These are phyloP conservation scores for Alectoria sarmentosa DNA, from an alignment of 495 filamentous ascomycete genomes.

Conservation along the genomic window DNA sequence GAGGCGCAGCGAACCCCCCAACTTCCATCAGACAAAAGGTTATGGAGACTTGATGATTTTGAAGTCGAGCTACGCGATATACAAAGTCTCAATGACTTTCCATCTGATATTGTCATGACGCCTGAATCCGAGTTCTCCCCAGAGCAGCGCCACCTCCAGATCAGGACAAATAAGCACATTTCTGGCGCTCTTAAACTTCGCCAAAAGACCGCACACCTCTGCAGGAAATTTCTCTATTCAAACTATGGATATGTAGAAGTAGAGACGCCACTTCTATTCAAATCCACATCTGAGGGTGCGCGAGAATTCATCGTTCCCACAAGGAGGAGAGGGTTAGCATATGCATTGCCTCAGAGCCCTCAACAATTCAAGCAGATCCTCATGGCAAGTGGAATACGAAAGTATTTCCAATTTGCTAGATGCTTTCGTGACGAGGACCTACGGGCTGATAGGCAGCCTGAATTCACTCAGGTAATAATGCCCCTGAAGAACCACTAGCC, in stretches of 20 bases:
- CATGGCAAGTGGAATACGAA: slow-evolving; percentile 77
- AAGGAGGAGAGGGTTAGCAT: slow-evolving; percentile 62
- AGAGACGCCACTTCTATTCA: slow-evolving; percentile 92
- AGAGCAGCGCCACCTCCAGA: slow-evolving; percentile 73
- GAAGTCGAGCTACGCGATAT: slow-evolving; percentile 62
- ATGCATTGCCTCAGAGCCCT: slow-evolving; percentile 91
- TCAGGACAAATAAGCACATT: slow-evolving; percentile 61
- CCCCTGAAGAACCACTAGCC: not conserved
- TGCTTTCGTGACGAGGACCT: slow-evolving; percentile 97
- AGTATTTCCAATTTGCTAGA: slow-evolving; percentile 86
- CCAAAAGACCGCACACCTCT: slow-evolving; percentile 40
- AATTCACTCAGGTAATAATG: slow-evolving; percentile 78
- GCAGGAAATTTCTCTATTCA: slow-evolving; percentile 46
- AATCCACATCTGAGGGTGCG: slow-evolving; percentile 94
- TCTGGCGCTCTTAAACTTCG: slow-evolving; percentile 57
- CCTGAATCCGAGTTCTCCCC: slow-evolving; percentile 63
- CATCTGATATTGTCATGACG: slow-evolving; percentile 67
- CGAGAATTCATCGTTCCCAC: slow-evolving; percentile 95
- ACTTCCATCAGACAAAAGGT: slow-evolving; percentile 25
- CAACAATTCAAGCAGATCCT: slow-evolving; percentile 99
- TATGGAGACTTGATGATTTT: slow-evolving; percentile 32
- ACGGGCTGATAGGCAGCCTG: slow-evolving; percentile 87
- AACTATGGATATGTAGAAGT: slow-evolving; percentile 61
- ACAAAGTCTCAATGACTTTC: slow-evolving; percentile 64
- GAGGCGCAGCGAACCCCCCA: slow-evolving; percentile 26